Evolutionary conservation across 164 flowering plant genomes (phyloP), one percentile per base, ranked within the genome.

Genomic region (Stephania japonica): DNA sequence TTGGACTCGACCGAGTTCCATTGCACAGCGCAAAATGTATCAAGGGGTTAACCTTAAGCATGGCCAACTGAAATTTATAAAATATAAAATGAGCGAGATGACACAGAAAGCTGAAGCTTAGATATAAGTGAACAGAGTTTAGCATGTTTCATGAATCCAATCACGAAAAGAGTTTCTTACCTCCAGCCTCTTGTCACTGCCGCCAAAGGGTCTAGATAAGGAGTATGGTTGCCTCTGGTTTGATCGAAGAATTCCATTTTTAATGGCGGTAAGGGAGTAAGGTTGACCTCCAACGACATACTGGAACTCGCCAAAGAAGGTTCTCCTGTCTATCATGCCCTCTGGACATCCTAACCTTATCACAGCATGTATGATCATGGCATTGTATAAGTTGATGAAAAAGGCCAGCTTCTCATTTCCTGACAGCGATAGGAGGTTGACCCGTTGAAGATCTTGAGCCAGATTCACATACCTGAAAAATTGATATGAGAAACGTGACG

Each of bases 361-460:
- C 10, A 89, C 83, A 7, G 93, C 97, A 76, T 95, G 99, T 70
- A 95, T 90, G 68, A 87, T 95, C 99, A 95, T 95, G 62, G 92
- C 92, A 73, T 95, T 95, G 83, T 89, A 83, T 65, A 95, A 75
- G 84, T 95, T 95, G 73, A 93, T 70, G 82, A 95, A 95, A 86
- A 95, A 91, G 24, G 91, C 89, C 23, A 91, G 77, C 83, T 78
- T 90, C 83, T 91, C 94, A 62, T 87, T 80, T 25, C 75, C 24
- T 18, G 92, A 80, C 56, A 95, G 87, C 63, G 71, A 70, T 41
- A 47, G 21, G 42, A 93, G 80, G 74, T 95, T 80, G 65, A 89
- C 83, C 44, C 99, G 85, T 10, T 93, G 99, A 76, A 95, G 92
- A 53, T 89, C 92, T 72, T 86, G 87, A 10, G 78, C 79, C 81